Evolutionary conservation across 257 asterid species (phyloP).

Genomic region (Solanum paucissectum): DNA sequence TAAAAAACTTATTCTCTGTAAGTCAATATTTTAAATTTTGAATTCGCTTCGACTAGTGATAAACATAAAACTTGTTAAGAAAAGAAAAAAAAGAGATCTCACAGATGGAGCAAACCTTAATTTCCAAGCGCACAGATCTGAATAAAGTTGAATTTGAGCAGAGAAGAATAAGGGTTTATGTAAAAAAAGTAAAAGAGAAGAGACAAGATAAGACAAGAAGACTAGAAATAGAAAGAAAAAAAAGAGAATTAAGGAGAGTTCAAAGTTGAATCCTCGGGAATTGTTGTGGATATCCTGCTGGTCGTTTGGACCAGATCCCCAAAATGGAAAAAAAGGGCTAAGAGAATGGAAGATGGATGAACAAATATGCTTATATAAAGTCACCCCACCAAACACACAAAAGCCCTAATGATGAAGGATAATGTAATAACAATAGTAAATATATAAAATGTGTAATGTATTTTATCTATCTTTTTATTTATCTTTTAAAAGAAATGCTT

Average conservation of each 20-base stretch:
- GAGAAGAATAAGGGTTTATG: neutral
- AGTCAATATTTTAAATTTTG: neutral
- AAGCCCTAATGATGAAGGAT: slow-evolving; percentile 61
- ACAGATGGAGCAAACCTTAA: slow-evolving; percentile 1
- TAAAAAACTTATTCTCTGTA: neutral
- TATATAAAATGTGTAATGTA: too few relatives aligned
- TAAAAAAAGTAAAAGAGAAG: neutral
- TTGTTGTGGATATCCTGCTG: slow-evolving; percentile 25
- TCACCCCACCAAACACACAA: neutral
- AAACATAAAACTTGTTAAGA: neutral
- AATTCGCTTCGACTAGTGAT: neutral
- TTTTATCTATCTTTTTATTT: too few relatives aligned
- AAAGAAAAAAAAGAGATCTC: neutral
- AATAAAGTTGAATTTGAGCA: neutral
- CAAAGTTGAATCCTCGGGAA: slow-evolving; percentile 41
- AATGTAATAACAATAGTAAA: neutral
- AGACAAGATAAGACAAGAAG: slow-evolving; percentile 15
- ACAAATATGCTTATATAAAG: slow-evolving; percentile 23
- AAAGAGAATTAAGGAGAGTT: too few relatives aligned
- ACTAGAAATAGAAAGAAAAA: neutral
- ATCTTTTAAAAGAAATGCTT: too few relatives aligned
- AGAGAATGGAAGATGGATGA: slow-evolving; percentile 21
- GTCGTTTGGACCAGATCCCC: slow-evolving; percentile 32
- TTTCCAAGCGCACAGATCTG: neutral
- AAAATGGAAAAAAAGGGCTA: neutral